These are phyloP conservation scores for Ceratopteris richardii DNA, from an alignment of 75 land plant genomes.

Conservation along the genomic window DNA sequence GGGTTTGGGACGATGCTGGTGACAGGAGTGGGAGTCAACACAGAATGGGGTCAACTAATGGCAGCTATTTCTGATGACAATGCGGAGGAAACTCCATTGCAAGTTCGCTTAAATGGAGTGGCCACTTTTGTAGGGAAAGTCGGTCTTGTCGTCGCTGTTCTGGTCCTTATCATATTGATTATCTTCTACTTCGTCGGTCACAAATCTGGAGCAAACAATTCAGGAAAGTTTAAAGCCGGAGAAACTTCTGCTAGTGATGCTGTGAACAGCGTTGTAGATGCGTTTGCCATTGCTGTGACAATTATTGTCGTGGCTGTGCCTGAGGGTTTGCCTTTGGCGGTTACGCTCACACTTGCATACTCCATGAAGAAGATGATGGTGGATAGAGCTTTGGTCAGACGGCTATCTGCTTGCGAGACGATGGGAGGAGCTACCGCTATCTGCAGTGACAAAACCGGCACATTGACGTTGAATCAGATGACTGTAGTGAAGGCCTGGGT, in stretches of 20 bases:
- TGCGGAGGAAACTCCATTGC: constrained; percentile 57
- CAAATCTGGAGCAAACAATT: constrained; percentile 26
- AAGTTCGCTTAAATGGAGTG: constrained; percentile 74
- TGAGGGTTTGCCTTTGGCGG: constrained; percentile 84
- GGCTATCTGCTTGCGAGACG: constrained; percentile 63
- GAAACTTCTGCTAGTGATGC: constrained; percentile 11
- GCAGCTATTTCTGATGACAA: constrained; percentile 44
- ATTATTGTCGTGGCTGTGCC: constrained; percentile 90
- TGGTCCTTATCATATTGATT: constrained; percentile 38
- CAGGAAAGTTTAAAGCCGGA: constrained; percentile 14
- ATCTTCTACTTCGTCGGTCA: constrained; percentile 52
- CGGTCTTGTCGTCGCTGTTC: constrained; percentile 50
- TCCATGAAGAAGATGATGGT: constrained; percentile 63
- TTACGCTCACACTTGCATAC: constrained; percentile 65
- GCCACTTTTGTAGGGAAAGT: constrained; percentile 71
- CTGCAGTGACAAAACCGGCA: constrained; percentile 65
- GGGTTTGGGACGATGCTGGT: constrained; percentile 79
- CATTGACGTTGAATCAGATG: constrained; percentile 51
- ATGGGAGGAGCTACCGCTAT: constrained; percentile 68
- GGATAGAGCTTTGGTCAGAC: constrained; percentile 51
- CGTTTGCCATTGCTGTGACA: constrained; percentile 54
- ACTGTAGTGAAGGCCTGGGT: constrained; percentile 26
- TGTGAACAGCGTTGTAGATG: constrained; percentile 24
- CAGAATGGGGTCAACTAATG: constrained; percentile 73
- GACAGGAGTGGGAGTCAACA: constrained; percentile 65